Base-by-base conservation (phyloP, 768 basidiomycete species). In the Boletus vinaceobasis region DNA sequence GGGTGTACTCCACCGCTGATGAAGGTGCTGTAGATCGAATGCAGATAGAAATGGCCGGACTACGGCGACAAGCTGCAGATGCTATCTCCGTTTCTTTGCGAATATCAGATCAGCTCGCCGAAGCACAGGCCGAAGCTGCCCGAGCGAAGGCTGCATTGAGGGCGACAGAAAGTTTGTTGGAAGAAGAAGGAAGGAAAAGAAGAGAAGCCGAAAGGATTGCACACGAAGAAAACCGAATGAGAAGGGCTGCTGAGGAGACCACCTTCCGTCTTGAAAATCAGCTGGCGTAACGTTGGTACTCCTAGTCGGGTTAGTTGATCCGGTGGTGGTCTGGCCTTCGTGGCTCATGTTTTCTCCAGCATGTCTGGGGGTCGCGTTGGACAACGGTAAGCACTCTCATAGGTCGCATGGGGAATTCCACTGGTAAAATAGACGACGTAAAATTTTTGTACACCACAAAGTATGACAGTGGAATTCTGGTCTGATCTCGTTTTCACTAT, bases 91-190 rank as follows among this genome's bases (percentile, higher is more conserved):
- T 83, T 29, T 86, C 86, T 3, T 70, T 84, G 50, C 76, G 81
- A 53, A 75, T 91, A 57, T 80, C 87, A 17, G 86, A 87, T 64
- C 84, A 89, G 63, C 76, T 91, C n/a, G 74, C 80, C 9, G 80
- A 83, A 56, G 83, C 80, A 9, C 82, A 87, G 57, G 73, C 81
- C 36, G 87, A 89, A 58, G 75, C 78, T 1, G 76, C 82, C 46
- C 74, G 82, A 50, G 75, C 79, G 31, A 79, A 79, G 60, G 75
- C 83, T 37, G 76, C 79, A 21, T 70, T 88, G 27, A 77, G 78
- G 64, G 73, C 75, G 29, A 71, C 79, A 21, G 85, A 90, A 65
- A 74, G 73, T 37, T 73, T 81, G 69, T 61, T 88, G 56, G 83
- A 87, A 61, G 79, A 82, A 36, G 88, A 89, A 66, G 71, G 72